A percentile compares a stretch with the other conserved stretches of the same genome.
Conservation (phyloP, 2,329 filamentous ascomycete species). For the Xylaria sp. region DNA sequence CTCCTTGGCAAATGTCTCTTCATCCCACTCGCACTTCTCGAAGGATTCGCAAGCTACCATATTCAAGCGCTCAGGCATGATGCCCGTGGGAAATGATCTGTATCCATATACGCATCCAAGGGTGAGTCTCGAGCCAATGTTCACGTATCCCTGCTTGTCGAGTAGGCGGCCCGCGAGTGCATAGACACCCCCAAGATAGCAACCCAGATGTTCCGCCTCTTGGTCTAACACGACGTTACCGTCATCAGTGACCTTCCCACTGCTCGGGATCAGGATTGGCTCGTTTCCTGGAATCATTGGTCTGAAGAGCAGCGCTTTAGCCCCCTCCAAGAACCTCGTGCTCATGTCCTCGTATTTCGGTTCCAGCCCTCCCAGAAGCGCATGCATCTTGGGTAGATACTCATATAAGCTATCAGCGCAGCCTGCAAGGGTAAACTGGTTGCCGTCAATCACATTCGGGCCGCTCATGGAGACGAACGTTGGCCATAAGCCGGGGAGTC, state of each 20-base stretch:
- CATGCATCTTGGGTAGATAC: constrained; percentile 71
- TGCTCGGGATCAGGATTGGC: constrained; percentile 72
- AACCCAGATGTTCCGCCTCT: constrained; percentile 70
- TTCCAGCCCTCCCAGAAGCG: constrained; percentile 70
- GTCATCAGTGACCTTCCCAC: constrained; percentile 52
- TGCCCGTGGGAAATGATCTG: constrained; percentile 64
- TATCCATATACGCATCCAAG: constrained; percentile 74
- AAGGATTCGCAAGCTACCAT: constrained; percentile 57
- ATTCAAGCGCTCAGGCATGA: constrained; percentile 70
- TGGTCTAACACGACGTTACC: constrained; percentile 47
- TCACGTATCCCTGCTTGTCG: constrained; percentile 62
- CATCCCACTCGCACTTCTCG: constrained; percentile 50
- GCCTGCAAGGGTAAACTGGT: constrained; percentile 53
- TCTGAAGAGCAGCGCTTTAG: constrained; percentile 72
- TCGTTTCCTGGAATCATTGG: constrained; percentile 69
- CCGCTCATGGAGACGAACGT: constrained; percentile 68
- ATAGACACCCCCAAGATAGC: constrained; percentile 78
- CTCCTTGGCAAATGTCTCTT: constrained; percentile 40
- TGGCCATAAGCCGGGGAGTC: constrained; percentile 79
- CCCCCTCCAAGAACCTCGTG: constrained; percentile 63
- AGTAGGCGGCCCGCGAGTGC: constrained; percentile 74
- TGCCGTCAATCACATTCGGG: constrained; percentile 55
- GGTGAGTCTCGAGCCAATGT: constrained; percentile 67
- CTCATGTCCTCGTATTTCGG: constrained; percentile 54
- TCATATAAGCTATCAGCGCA: constrained; percentile 60